Evolutionary conservation across 805 yeast genomes (phyloP), one percentile per base, ranked within the genome.

Genomic region (Wickerhamomyces pijperi): DNA sequence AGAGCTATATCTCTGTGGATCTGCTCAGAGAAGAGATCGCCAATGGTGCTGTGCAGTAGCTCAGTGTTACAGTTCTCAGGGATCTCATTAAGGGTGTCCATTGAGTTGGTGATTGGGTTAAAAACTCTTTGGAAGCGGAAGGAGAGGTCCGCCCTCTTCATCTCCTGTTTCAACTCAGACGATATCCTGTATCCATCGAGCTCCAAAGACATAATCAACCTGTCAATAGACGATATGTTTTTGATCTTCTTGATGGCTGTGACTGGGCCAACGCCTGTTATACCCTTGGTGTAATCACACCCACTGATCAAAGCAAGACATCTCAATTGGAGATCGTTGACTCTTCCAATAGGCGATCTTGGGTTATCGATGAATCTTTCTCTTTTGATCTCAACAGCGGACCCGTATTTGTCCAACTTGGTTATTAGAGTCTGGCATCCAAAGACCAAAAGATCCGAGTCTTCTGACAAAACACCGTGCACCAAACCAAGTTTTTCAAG

Each of bases 221-320:
- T 65, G 14, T 78, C 79, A 47, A 79, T 65, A 2, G 67, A 65
- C 18, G 61, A 58, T 48, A 67, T 67, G 40, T 70, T 65, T 39
- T 65, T 64, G 2, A 85, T 77, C 34, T 81, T 55, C 32, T 61
- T 64, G 39, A 82, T 72, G 0, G 97, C 94, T 20, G 79, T 82
- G 35, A 76, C 74, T 9, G 87, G 66, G 0, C 98, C 99, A 14
- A 90, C 68, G 2, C 82, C 80, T 0, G 81, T 72, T 6, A 92
- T 65, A 0, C 99, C 98, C 39, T 76, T 75, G 0, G 96, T 84
- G 53, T 92, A 92, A 58, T 92, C 99, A 61, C 99, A 92, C 0
- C 99, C 99, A n/a, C 95, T 75, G 4, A 92, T 55, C 48, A 88
- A 80, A 2, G 95, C 97, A 60, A 85, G 73, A 33, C 77, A 65